phyloP scores from a whole-genome alignment of 306 rosid species.

The Acacia confusa region DNA sequence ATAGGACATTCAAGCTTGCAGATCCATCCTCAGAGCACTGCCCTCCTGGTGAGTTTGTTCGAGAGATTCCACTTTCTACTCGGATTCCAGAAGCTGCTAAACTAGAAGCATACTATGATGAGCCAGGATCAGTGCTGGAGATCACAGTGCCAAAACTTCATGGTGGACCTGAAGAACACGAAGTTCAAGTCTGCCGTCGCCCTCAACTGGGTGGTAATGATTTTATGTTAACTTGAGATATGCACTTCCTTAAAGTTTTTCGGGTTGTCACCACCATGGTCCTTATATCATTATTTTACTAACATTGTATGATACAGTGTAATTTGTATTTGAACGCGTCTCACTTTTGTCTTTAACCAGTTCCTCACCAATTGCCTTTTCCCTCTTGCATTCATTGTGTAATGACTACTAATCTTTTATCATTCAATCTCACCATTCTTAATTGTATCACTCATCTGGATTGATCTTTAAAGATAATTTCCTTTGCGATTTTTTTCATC shows the following conservation, averaged over 20 bases:
- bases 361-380: slow-evolving; percentile 24
- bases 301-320: slow-evolving; percentile 26
- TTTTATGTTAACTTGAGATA: slow-evolving; percentile 53
- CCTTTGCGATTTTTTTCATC: not conserved
- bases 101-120: slow-evolving; percentile 63
- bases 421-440: slow-evolving; percentile 19
- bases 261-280: slow-evolving; percentile 29
- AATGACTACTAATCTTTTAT: slow-evolving; percentile 1
- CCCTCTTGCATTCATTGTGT: slow-evolving; percentile 27
- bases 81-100: slow-evolving; percentile 67
- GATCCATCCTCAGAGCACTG: slow-evolving; percentile 65
- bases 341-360: slow-evolving; percentile 8
- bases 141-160: slow-evolving; percentile 57
- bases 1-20: slow-evolving; percentile 63
- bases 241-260: slow-evolving; percentile 20
- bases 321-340: slow-evolving; percentile 27
- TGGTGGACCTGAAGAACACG: slow-evolving; percentile 62
- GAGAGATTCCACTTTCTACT: slow-evolving; percentile 62
- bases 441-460: not conserved
- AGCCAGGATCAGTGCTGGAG: slow-evolving; percentile 63
- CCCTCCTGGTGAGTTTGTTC: slow-evolving; percentile 61
- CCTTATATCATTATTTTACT: slow-evolving; percentile 32
- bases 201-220: slow-evolving; percentile 53
- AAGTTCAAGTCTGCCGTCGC: slow-evolving; percentile 62
- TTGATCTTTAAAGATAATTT: not conserved